phyloP scores from a whole-genome alignment of 1,284 basidiomycete genomes.

The Trichosporon inkin region DNA sequence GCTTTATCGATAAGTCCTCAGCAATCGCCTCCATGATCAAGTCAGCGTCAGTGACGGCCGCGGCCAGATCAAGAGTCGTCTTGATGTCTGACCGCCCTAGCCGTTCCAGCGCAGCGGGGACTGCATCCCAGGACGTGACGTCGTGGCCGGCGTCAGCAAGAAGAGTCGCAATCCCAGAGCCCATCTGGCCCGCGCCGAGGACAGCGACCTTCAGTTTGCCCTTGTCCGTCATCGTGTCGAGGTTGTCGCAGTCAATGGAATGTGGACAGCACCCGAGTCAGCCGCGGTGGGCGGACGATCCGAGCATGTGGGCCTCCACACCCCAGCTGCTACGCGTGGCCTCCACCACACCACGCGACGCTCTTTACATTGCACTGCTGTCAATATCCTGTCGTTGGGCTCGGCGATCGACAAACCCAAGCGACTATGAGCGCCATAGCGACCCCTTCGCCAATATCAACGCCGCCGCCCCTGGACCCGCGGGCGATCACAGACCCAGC shows the following conservation, averaged over 20 bases:
- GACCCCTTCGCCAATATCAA: conserved; percentile 14
- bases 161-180: conserved; percentile 11
- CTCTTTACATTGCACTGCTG: not conserved
- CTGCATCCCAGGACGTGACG: conserved; percentile 9
- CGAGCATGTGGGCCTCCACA: no score
- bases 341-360: not conserved
- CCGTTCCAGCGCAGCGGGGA: not conserved
- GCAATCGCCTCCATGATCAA: conserved; percentile 19
- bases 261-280: not conserved
- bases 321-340: no score
- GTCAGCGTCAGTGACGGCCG: conserved; percentile 10
- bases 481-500: conserved; percentile 37
- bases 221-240: not conserved
- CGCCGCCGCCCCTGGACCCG: conserved; percentile 31
- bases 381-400: not conserved
- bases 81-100: not conserved
- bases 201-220: conserved; percentile 9
- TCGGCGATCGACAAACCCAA: not conserved
- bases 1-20: conserved; percentile 14
- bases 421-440: conserved; percentile 4
- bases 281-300: not conserved
- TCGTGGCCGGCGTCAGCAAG: conserved; percentile 16
- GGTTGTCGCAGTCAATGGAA: not conserved
- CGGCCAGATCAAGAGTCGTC: conserved; percentile 6
- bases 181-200: conserved; percentile 16